Percentiles rank a stretch among this genome's conserved stretches.
Evolutionary conservation across 345 rosid genomes (phyloP).

Genomic region (Pseudoturritis turrita): DNA sequence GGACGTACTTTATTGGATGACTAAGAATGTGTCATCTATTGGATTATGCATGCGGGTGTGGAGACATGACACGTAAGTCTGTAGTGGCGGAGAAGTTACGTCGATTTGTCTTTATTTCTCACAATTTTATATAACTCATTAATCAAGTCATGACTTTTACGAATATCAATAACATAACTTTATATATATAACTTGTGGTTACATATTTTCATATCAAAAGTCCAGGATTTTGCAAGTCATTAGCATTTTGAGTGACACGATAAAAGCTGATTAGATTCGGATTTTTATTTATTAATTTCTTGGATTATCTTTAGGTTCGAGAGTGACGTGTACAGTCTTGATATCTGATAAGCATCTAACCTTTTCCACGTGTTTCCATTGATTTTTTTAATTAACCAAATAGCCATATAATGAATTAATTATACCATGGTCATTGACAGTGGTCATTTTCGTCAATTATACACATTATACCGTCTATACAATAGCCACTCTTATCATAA

Average conservation of each 20-base stretch:
- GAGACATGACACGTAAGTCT: slow-evolving; percentile 32
- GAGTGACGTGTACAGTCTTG: not conserved
- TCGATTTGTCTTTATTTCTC: not conserved
- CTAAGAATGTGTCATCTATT: slow-evolving; percentile 21
- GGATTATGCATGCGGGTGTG: slow-evolving; percentile 20
- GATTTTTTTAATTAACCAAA: too few relatives aligned
- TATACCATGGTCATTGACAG: too few relatives aligned
- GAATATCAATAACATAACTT: not conserved
- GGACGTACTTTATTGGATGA: not conserved
- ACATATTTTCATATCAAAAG: too few relatives aligned
- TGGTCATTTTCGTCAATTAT: too few relatives aligned
- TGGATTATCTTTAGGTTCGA: too few relatives aligned
- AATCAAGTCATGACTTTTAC: not conserved
- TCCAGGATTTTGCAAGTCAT: too few relatives aligned
- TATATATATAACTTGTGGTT: not conserved
- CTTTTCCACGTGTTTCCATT: not conserved
- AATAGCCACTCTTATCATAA: too few relatives aligned
- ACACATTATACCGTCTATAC: too few relatives aligned
- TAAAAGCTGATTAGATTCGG: not conserved
- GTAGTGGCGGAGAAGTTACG: slow-evolving; percentile 28
- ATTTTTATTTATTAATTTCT: too few relatives aligned
- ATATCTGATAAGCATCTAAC: not conserved
- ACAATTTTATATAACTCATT: not conserved
- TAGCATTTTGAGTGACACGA: not conserved
- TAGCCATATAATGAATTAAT: too few relatives aligned